Evolutionary conservation across 352 stramenopile genomes (phyloP).

Genomic region (Peronosclerospora sorghi): DNA sequence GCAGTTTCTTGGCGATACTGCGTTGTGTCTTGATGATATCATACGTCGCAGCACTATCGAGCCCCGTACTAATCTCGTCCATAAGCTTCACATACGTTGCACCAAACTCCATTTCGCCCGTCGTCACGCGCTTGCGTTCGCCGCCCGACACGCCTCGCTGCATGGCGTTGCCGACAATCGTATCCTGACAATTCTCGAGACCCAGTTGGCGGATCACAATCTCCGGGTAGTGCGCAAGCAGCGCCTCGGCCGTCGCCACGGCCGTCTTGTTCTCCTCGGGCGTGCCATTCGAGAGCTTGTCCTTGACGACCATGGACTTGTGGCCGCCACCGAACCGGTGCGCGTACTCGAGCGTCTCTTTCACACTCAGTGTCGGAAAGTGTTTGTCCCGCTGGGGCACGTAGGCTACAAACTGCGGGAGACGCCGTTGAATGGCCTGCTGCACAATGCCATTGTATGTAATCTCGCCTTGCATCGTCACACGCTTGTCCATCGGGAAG

Average conservation of each 20-base stretch:
- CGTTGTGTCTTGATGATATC: constrained; percentile 48
- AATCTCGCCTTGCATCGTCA: constrained; percentile 14
- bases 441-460: constrained; percentile 18
- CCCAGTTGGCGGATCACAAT: constrained; percentile 30
- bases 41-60: constrained; percentile 42
- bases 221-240: constrained; percentile 35
- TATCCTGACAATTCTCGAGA: constrained; percentile 36
- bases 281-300: constrained; percentile 30
- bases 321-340: constrained; percentile 54
- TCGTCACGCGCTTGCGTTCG: constrained; percentile 87
- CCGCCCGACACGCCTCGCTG: constrained; percentile 68
- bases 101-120: constrained; percentile 84
- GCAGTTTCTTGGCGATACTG: constrained; percentile 32
- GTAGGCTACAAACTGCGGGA: constrained; percentile 23
- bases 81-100: constrained; percentile 66
- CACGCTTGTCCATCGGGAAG: constrained; percentile 12
- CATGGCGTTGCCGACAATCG: constrained; percentile 48
- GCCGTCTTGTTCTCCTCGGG: too few species aligned
- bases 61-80: constrained; percentile 61
- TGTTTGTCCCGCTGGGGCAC: constrained; percentile 20
- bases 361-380: constrained; percentile 13
- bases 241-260: too few species aligned
- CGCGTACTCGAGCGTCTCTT: constrained; percentile 36
- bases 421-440: constrained; percentile 1
- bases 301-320: constrained; percentile 16